Conservation (phyloP, 2,329 filamentous ascomycete species). For the Fusarium succisae region DNA sequence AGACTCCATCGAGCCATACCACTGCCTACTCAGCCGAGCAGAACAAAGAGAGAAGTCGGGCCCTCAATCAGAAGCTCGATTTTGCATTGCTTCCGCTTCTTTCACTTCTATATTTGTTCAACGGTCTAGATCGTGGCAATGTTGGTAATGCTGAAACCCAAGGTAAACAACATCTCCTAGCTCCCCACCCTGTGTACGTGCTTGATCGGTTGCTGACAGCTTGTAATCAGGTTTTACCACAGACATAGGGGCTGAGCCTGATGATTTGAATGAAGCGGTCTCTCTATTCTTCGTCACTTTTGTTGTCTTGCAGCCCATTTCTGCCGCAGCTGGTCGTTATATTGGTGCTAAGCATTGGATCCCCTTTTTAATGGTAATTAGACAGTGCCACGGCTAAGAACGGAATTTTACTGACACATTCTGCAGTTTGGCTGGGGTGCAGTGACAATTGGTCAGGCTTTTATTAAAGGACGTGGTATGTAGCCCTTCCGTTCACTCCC, state of each 20-base stretch:
- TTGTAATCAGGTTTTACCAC: slow-evolving; percentile 35
- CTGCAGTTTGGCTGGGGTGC: slow-evolving; percentile 39
- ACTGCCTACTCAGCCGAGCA: slow-evolving; percentile 7
- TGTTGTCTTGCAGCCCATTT: slow-evolving; percentile 40
- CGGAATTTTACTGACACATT: slow-evolving; percentile 10
- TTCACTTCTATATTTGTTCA: slow-evolving; percentile 53
- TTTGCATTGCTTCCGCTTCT: slow-evolving; percentile 50
- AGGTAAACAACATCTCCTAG: slow-evolving; percentile 31
- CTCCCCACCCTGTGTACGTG: neutral
- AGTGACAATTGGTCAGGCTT: slow-evolving; percentile 41
- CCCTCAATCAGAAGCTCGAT: slow-evolving; percentile 50
- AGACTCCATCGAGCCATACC: slow-evolving; percentile 5
- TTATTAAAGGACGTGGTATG: slow-evolving; percentile 39
- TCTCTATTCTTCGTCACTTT: slow-evolving; percentile 44
- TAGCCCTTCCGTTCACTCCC: neutral
- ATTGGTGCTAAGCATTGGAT: slow-evolving; percentile 42
- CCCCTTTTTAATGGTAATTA: slow-evolving; percentile 39
- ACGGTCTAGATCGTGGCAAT: slow-evolving; percentile 53
- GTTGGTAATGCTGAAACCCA: slow-evolving; percentile 54
- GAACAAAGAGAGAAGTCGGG: slow-evolving; percentile 11
- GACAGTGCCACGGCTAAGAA: neutral
- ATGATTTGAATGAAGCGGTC: slow-evolving; percentile 42
- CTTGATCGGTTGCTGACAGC: neutral
- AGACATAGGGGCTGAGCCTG: slow-evolving; percentile 40
- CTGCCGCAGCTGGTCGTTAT: slow-evolving; percentile 40